Conservation (phyloP, 1,284 basidiomycete genomes). For the Apiotrichum siamense region DNA sequence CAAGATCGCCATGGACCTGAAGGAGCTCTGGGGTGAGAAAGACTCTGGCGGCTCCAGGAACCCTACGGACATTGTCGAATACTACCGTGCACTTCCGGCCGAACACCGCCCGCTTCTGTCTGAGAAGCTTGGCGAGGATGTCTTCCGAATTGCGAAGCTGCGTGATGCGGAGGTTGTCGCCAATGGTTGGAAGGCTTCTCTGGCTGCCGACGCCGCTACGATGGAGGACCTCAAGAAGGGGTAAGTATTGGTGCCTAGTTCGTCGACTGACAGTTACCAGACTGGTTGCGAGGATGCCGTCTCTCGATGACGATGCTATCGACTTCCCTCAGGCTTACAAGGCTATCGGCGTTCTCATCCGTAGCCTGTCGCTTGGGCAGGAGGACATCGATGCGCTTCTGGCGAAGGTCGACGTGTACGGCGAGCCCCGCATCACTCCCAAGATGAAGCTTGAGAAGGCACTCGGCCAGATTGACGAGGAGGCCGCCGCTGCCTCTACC, state of each 20-base stretch:
- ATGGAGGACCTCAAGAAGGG: slow-evolving; percentile 56
- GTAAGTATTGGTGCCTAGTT: slow-evolving; percentile 43
- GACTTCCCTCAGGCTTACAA: slow-evolving; percentile 81
- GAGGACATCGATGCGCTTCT: slow-evolving; percentile 55
- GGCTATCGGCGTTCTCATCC: slow-evolving; percentile 67
- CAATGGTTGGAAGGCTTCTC: slow-evolving; percentile 50
- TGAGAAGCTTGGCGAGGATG: slow-evolving; percentile 76
- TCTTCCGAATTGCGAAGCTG: slow-evolving; percentile 79
- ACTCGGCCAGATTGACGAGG: slow-evolving; percentile 32
- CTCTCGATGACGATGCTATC: slow-evolving; percentile 78
- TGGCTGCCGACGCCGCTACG: slow-evolving; percentile 55
- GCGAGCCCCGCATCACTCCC: slow-evolving; percentile 37
- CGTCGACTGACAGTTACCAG: slow-evolving; percentile 44
- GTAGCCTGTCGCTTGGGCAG: slow-evolving; percentile 55
- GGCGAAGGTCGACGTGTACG: slow-evolving; percentile 37
- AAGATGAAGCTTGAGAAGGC: slow-evolving; percentile 40
- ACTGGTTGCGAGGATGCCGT: slow-evolving; percentile 61
- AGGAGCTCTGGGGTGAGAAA: slow-evolving; percentile 50
- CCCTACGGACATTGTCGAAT: slow-evolving; percentile 53
- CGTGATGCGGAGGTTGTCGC: slow-evolving; percentile 74
- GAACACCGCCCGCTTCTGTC: slow-evolving; percentile 57
- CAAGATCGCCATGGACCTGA: slow-evolving; percentile 60
- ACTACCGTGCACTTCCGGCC: slow-evolving; percentile 58
- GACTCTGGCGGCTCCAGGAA: slow-evolving; percentile 43
- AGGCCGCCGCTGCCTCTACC: slow-evolving; percentile 18